Conservation (phyloP, 2,329 filamentous ascomycete genomes). For the Mariannaea elegans region DNA sequence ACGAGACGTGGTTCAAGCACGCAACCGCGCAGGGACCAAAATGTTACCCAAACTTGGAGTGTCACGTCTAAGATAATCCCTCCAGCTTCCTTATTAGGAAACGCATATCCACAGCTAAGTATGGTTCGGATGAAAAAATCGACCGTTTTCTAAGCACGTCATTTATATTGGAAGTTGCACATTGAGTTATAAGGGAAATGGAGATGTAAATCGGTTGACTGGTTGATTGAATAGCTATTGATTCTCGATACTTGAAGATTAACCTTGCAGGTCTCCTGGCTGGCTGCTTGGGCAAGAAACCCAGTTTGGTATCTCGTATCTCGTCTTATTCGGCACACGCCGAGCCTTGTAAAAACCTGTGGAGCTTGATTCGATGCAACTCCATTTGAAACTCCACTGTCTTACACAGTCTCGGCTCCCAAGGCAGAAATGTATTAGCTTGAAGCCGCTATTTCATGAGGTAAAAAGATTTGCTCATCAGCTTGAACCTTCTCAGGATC, state of each 20-base stretch:
- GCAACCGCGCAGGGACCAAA: not conserved
- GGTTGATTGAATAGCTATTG: not conserved
- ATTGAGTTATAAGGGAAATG: not conserved
- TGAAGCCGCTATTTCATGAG: not conserved
- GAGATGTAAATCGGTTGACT: not conserved
- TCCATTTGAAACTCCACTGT: too few species aligned
- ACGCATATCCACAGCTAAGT: not conserved
- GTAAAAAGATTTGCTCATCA: conserved; percentile 8
- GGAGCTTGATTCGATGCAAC: too few species aligned
- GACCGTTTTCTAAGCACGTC: not conserved
- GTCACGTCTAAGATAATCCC: conserved; percentile 7
- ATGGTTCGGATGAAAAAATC: not conserved
- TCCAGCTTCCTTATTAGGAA: not conserved
- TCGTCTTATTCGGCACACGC: too few species aligned
- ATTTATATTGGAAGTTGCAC: not conserved
- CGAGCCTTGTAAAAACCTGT: too few species aligned
- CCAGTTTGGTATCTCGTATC: too few species aligned
- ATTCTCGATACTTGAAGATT: too few species aligned
- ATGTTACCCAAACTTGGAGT: not conserved
- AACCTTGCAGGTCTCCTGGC: too few species aligned
- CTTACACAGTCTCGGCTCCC: too few species aligned
- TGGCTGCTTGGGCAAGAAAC: too few species aligned
- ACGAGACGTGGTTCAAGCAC: not conserved
- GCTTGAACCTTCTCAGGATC: conserved; percentile 17
- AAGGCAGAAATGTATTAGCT: too few species aligned